Percentiles rank a stretch among this genome's conserved stretches.
Conservation (phyloP, 495 filamentous ascomycete genomes). For the Talaromyces stipitatus region DNA sequence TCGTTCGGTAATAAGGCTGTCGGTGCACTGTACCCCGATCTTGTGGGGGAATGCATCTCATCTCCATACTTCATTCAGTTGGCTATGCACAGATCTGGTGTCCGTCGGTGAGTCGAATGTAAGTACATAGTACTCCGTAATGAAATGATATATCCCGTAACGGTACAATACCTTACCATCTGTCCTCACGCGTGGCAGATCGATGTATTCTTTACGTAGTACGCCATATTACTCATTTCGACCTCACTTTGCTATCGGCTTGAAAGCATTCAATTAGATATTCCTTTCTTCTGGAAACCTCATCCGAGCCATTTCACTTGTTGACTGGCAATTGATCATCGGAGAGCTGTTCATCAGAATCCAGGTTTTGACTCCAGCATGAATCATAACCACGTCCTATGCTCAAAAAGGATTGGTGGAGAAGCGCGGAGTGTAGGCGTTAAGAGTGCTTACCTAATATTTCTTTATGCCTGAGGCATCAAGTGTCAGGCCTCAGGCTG, state of each 20-base stretch:
- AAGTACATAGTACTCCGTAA: not conserved
- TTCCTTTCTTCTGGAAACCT: not conserved
- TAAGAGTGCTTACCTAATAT: not conserved
- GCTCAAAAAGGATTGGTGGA: not conserved
- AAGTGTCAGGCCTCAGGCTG: not conserved
- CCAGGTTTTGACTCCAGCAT: not conserved
- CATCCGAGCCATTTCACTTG: not conserved
- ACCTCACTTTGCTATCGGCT: not conserved
- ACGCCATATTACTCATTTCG: not conserved
- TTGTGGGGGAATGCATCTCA: not conserved
- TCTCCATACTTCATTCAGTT: not conserved
- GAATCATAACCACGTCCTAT: not conserved
- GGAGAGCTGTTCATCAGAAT: not conserved
- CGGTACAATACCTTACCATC: not conserved
- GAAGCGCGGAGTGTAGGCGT: not conserved
- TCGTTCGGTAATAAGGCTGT: not conserved
- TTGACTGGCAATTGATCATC: not conserved
- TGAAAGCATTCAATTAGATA: not conserved
- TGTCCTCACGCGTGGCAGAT: not conserved
- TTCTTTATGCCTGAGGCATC: not conserved
- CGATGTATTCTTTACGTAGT: not conserved
- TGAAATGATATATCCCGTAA: not conserved
- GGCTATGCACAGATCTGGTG: not conserved
- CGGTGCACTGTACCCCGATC: constrained; percentile 1
- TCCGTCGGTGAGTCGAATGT: not conserved